These are phyloP conservation scores for Cercospora berteroae DNA, from an alignment of 2,329 filamentous ascomycete species.

Conservation along the genomic window DNA sequence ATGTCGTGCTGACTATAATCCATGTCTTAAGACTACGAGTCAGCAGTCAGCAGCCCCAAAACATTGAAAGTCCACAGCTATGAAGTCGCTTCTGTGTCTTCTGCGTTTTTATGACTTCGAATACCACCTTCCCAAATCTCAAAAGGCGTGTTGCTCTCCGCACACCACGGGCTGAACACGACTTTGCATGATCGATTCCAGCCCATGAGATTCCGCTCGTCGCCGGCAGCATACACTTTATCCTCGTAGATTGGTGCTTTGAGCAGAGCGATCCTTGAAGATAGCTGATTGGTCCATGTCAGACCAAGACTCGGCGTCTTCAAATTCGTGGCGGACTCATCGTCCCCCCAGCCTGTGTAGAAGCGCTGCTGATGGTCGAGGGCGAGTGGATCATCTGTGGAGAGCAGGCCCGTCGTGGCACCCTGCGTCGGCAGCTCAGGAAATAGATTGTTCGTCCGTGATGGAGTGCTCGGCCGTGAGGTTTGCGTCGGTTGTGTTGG, in stretches of 20 bases:
- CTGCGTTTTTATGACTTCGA: not conserved
- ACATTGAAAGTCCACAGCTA: not conserved
- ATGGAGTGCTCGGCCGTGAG: conserved; percentile 24
- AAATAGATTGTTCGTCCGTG: not conserved
- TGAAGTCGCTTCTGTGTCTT: not conserved
- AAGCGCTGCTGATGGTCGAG: conserved; percentile 90
- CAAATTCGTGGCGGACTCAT: conserved; percentile 45
- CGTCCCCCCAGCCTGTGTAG: conserved; percentile 93
- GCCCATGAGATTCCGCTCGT: conserved; percentile 49
- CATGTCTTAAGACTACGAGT: not conserved
- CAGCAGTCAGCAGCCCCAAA: not conserved
- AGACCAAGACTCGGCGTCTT: conserved; percentile 87
- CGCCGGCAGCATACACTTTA: conserved; percentile 43
- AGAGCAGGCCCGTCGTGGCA: conserved; percentile 36
- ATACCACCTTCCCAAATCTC: conserved; percentile 69
- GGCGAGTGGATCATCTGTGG: conserved; percentile 58
- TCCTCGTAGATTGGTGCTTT: conserved; percentile 59
- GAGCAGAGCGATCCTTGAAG: conserved; percentile 76
- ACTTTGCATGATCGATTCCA: conserved; percentile 82
- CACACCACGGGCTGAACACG: conserved; percentile 79
- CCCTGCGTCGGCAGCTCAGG: conserved; percentile 1
- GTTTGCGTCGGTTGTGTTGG: conserved; percentile 22
- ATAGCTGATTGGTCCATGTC: conserved; percentile 87
- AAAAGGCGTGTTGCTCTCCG: conserved; percentile 64
- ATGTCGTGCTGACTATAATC: not conserved